phyloP scores from a whole-genome alignment of 345 rosid species.

The Gossypium stocksii region DNA sequence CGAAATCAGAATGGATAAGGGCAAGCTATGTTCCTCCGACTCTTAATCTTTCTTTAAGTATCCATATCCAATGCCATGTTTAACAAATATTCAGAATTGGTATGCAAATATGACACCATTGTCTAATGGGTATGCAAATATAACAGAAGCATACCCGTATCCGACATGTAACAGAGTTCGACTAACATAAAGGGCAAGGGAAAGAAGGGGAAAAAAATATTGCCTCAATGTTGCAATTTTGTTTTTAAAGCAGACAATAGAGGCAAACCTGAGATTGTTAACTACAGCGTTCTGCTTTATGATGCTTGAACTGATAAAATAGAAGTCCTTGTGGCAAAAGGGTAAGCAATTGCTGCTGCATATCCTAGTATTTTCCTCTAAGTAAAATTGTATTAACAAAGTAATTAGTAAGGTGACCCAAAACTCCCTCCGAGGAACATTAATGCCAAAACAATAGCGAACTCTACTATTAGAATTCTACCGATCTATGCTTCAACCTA shows the following conservation, averaged over 20 bases:
- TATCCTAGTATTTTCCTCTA: conserved; percentile 11
- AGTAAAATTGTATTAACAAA: conserved; percentile 18
- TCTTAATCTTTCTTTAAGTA: no score
- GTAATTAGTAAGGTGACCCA: conserved; percentile 14
- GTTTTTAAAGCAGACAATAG: neutral
- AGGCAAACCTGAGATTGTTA: conserved; percentile 32
- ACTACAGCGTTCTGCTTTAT: neutral
- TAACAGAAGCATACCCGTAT: neutral
- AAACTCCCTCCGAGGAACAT: conserved; percentile 9
- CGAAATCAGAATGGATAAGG: no score
- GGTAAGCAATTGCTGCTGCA: conserved; percentile 5
- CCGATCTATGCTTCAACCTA: conserved; percentile 9
- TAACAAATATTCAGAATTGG: no score
- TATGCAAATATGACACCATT: no score
- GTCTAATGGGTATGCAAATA: no score
- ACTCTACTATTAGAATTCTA: conserved; percentile 22
- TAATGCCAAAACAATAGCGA: conserved; percentile 14
- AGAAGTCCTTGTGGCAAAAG: neutral
- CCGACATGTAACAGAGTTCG: neutral
- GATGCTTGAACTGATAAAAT: conserved; percentile 13
- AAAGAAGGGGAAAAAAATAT: neutral
- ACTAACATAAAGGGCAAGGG: neutral
- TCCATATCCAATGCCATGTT: no score
- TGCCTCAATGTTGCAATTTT: neutral
- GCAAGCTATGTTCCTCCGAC: no score